phyloP scores from a whole-genome alignment of 805 yeast genomes.

The Sugiyamaella floridensis region DNA sequence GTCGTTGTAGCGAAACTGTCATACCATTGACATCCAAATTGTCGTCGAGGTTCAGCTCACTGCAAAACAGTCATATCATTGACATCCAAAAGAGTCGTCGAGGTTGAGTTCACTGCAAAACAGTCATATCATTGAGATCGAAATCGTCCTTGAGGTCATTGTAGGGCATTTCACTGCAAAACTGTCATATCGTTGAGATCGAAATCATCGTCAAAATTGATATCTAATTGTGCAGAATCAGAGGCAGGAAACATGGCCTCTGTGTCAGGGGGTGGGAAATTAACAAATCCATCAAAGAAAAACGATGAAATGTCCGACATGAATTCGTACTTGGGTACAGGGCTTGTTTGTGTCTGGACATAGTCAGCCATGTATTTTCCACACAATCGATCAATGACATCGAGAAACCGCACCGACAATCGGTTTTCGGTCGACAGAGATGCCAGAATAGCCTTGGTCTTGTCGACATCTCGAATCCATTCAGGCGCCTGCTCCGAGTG shows the following conservation, averaged over 20 bases:
- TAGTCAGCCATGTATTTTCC: constrained; percentile 15
- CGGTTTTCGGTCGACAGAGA: constrained; percentile 38
- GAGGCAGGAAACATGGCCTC: not conserved
- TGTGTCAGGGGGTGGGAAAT: not conserved
- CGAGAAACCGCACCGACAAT: constrained; percentile 40
- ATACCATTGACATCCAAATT: not conserved
- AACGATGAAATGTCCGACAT: constrained; percentile 40
- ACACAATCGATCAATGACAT: constrained; percentile 39
- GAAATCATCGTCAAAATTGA: no score
- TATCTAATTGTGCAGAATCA: no score
- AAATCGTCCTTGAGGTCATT: no score
- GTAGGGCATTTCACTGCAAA: no score
- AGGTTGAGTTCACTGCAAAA: no score
- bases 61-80: no score
- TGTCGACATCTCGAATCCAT: constrained; percentile 41
- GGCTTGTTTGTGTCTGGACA: constrained; percentile 10
- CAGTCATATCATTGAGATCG: no score
- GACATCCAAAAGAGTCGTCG: no score
- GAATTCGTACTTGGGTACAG: constrained; percentile 24
- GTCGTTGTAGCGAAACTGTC: no score
- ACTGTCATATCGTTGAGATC: no score
- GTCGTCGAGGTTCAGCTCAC: no score
- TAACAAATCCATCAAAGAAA: constrained; percentile 37
- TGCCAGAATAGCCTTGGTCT: constrained; percentile 36
- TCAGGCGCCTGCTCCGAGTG: constrained; percentile 36